A percentile compares a stretch with the other conserved stretches of the same genome.
phyloP scores from a whole-genome alignment of 768 basidiomycete genomes.

The Termitomyces eurrhizus region DNA sequence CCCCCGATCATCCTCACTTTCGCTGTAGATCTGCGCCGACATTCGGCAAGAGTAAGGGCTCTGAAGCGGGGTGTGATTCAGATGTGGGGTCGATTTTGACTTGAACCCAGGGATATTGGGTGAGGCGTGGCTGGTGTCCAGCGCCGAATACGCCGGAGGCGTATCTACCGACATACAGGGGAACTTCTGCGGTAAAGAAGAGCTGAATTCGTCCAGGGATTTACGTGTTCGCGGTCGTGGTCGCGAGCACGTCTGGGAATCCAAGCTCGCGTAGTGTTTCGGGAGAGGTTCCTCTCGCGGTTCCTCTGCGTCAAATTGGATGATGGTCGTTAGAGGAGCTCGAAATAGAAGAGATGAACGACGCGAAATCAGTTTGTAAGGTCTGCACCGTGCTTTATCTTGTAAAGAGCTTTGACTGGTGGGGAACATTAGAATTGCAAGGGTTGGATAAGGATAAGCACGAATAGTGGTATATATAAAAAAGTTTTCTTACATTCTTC shows the following conservation, averaged over 20 bases:
- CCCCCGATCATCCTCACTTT: constrained; percentile 29
- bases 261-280: neutral
- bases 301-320: neutral
- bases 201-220: constrained; percentile 11
- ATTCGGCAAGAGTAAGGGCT: constrained; percentile 10
- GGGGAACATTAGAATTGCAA: neutral
- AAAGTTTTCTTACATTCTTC: constrained; percentile 3
- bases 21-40: constrained; percentile 24
- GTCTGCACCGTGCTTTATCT: neutral
- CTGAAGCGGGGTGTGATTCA: constrained; percentile 14
- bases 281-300: no score
- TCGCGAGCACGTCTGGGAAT: neutral
- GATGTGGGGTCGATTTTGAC: constrained; percentile 22
- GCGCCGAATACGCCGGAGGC: constrained; percentile 19
- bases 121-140: constrained; percentile 13
- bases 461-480: neutral
- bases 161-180: constrained; percentile 22
- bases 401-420: neutral
- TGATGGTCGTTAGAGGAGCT: neutral
- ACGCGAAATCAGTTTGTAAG: neutral
- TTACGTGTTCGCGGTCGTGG: constrained; percentile 7
- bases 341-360: neutral
- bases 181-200: constrained; percentile 14
- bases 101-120: constrained; percentile 18
- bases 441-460: neutral